Evolutionary conservation across 176 grass and related monocot species (phyloP).

Genomic region (Eleusine indica): DNA sequence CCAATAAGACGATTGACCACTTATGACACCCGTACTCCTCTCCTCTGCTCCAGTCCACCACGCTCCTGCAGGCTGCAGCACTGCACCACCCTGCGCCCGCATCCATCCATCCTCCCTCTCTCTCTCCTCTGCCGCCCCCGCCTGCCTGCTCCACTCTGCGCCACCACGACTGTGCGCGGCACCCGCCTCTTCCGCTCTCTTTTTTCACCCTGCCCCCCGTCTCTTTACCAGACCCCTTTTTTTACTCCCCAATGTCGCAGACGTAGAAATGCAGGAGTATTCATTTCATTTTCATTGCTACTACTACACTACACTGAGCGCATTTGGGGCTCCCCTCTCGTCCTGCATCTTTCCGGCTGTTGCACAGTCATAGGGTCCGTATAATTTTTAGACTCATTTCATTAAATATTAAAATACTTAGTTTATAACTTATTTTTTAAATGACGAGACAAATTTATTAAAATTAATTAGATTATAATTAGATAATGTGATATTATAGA

Average conservation of each 20-base stretch:
- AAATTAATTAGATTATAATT: too few species aligned
- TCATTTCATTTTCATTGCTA: conserved; percentile 1
- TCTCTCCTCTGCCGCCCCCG: conserved; percentile 1
- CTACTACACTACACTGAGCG: neutral
- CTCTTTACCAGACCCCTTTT: neutral
- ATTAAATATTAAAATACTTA: too few species aligned
- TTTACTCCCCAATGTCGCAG: neutral
- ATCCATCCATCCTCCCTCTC: neutral
- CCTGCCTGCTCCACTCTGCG: conserved; percentile 14
- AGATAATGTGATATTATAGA: too few species aligned
- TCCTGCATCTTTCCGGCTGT: conserved; percentile 12
- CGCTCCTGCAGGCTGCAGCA: conserved; percentile 7
- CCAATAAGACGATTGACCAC: neutral
- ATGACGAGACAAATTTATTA: too few species aligned
- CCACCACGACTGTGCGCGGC: conserved; percentile 38
- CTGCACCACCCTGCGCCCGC: neutral
- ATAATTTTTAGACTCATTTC: too few species aligned
- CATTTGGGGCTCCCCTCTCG: neutral
- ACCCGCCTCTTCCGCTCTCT: conserved; percentile 60
- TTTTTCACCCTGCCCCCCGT: conserved; percentile 13
- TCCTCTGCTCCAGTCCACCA: neutral
- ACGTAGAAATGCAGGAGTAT: too few species aligned
- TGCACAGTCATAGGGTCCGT: too few species aligned
- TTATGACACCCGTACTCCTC: neutral
- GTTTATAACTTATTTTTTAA: too few species aligned